These are phyloP conservation scores for Trametes hirsuta DNA, from an alignment of 1,284 basidiomycete genomes.

Conservation along the genomic window DNA sequence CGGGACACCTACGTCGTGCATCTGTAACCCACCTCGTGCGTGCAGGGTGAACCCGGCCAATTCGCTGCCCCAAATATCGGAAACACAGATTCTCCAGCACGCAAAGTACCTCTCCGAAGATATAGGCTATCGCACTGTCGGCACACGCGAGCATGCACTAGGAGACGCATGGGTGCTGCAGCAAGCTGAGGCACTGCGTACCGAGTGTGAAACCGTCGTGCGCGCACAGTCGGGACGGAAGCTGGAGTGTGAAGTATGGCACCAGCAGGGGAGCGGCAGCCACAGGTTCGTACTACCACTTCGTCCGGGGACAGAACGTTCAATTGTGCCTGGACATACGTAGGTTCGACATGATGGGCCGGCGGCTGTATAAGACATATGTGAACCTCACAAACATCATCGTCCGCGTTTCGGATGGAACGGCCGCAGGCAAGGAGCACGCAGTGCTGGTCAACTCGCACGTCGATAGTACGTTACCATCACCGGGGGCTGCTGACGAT, in stretches of 20 bases:
- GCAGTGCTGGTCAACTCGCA: slow-evolving; percentile 91
- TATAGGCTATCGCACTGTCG: slow-evolving; percentile 92
- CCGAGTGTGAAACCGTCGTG: slow-evolving; percentile 62
- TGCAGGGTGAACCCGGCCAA: slow-evolving; percentile 57
- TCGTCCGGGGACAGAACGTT: not conserved
- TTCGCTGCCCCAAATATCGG: slow-evolving; percentile 69
- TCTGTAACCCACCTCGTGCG: not conserved
- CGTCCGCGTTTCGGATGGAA: slow-evolving; percentile 85
- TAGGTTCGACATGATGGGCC: slow-evolving; percentile 86
- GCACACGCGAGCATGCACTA: slow-evolving; percentile 85
- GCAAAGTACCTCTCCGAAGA: slow-evolving; percentile 75
- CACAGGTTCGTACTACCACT: slow-evolving; percentile 62
- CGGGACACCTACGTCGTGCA: not conserved
- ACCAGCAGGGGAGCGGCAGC: slow-evolving; percentile 83
- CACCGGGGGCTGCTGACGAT: slow-evolving; percentile 89
- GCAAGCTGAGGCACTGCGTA: slow-evolving; percentile 63
- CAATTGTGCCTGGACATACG: too few relatives aligned
- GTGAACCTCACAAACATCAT: slow-evolving; percentile 88
- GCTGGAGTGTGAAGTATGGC: slow-evolving; percentile 86
- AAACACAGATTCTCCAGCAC: slow-evolving; percentile 63
- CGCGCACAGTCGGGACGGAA: slow-evolving; percentile 52
- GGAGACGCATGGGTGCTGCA: slow-evolving; percentile 85
- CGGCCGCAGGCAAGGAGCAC: slow-evolving; percentile 72
- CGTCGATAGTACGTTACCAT: slow-evolving; percentile 82
- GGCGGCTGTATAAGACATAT: slow-evolving; percentile 91